Evolutionary conservation across 192 early-diverging fungal species (phyloP), one percentile per base, ranked within the genome.

Genomic region (Mortierella claussenii): DNA sequence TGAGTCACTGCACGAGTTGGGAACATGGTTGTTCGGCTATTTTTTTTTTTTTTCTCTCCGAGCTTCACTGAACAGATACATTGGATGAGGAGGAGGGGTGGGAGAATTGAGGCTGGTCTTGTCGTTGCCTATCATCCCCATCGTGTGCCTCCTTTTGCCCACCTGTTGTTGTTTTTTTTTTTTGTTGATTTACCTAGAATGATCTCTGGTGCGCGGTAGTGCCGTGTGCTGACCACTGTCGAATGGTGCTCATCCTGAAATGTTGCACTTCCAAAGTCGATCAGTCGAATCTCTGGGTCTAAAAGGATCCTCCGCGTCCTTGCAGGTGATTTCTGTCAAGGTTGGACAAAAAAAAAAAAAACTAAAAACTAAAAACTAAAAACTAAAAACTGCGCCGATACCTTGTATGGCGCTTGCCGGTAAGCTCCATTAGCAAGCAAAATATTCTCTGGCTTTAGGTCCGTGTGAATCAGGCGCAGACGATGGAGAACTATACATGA

Each of bases 181-280:
- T 40, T 10, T 40, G 13, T 40, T 40, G 13, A 10, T 13, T 40
- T 79, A 62, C 92, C 89, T 58, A 99, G 80, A 55, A 99, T 96
- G 69, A 99, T 96, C 80, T 99, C 97, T 12, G 97, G 97, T 20
- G 96, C 97, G 24, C 97, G 84, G 80, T 99, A 99, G 82, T 99
- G 97, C 55, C 97, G 79, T 17, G 97, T 99, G 37, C 92, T 93
- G 7, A 99, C 95, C 0, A 99, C 91, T 13, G 89, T 84, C 52
- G 90, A 91, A 81, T 99, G 95, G 79, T 95, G 95, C 61, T 97
- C 96, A 51, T 92, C 85, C 67, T 98, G 89, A 81, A 95, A 96
- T 20, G 95, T 96, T 12, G 97, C 95, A 47, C 90, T 91, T 51
- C 97, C 97, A 86, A 99, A 99, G 81, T 99, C 97, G 63, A 99